phyloP scores from a whole-genome alignment of 768 basidiomycete genomes.

The Mrakia gelida region DNA sequence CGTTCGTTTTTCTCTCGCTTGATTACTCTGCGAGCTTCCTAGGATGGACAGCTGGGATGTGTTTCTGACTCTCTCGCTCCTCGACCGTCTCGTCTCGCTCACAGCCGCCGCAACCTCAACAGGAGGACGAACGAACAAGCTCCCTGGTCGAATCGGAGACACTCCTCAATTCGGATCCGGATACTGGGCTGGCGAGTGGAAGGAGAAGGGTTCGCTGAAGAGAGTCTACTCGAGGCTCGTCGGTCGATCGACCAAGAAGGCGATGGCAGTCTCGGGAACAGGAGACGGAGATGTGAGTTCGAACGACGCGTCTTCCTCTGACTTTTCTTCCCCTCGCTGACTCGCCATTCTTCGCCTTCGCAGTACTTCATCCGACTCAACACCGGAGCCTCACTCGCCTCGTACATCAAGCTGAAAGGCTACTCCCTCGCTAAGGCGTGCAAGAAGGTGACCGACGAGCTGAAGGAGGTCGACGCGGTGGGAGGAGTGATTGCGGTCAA shows the following conservation, averaged over 20 bases:
- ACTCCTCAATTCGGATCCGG: not conserved
- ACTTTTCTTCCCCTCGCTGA: too few species aligned
- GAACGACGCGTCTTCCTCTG: too few species aligned
- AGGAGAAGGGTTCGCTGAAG: not conserved
- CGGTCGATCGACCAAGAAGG: not conserved
- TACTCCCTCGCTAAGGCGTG: not conserved
- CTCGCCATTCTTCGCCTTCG: too few species aligned
- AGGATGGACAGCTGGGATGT: too few species aligned
- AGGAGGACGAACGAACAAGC: not conserved
- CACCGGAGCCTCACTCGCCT: not conserved
- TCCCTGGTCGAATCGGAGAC: not conserved
- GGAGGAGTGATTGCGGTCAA: not conserved
- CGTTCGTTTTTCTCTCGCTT: not conserved
- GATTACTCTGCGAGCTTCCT: too few species aligned
- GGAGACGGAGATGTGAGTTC: not conserved
- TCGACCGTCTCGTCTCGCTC: not conserved
- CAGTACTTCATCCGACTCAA: conserved; percentile 5
- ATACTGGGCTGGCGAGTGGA: not conserved
- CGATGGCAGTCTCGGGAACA: not conserved
- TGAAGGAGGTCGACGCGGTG: not conserved
- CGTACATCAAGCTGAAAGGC: not conserved
- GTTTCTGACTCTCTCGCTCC: not conserved
- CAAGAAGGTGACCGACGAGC: not conserved
- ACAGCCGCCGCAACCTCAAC: not conserved
- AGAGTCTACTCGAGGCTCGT: not conserved